Evolutionary conservation across 1,284 basidiomycete genomes (phyloP).

Genomic region (Leucoagaricus sp.): DNA sequence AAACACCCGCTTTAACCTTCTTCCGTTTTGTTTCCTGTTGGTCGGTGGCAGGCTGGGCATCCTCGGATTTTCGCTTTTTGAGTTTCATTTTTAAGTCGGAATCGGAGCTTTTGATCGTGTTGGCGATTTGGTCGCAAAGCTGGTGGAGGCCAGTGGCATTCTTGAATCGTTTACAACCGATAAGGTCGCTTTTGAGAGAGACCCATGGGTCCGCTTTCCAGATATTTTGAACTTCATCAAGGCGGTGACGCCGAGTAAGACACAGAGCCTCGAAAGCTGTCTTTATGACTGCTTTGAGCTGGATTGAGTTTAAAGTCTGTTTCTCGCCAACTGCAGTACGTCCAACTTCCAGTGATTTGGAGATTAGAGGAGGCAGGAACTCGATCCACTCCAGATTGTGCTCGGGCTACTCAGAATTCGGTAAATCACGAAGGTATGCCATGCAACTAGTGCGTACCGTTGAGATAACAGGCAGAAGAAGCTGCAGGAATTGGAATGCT

Average conservation of each 20-base stretch:
- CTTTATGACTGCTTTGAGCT: conserved; percentile 83
- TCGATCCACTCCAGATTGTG: conserved; percentile 40
- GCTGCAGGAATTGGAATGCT: conserved; percentile 72
- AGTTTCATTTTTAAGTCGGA: conserved; percentile 20
- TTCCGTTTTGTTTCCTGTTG: conserved; percentile 47
- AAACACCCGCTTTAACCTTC: conserved; percentile 48
- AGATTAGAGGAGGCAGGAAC: conserved; percentile 56
- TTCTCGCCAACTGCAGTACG: conserved; percentile 52
- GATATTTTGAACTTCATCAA: conserved; percentile 23
- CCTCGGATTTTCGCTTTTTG: conserved; percentile 47
- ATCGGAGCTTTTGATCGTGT: conserved; percentile 12
- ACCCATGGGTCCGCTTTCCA: conserved; percentile 43
- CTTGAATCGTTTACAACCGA: conserved; percentile 39
- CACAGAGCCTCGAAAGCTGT: conserved; percentile 68
- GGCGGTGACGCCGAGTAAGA: conserved; percentile 53
- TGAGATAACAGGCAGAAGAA: conserved; percentile 64
- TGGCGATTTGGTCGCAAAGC: conserved; percentile 42
- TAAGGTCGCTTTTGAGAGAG: conserved; percentile 32
- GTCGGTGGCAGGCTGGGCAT: conserved; percentile 28
- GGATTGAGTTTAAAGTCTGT: conserved; percentile 56
- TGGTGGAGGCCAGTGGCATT: conserved; percentile 40
- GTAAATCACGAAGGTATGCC: background rate
- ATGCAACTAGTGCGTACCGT: conserved; percentile 39
- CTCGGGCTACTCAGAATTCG: conserved; percentile 19
- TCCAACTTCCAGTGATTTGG: conserved; percentile 52